phyloP scores from a whole-genome alignment of 2,329 filamentous ascomycete genomes.

The Ilyonectria destructans region DNA sequence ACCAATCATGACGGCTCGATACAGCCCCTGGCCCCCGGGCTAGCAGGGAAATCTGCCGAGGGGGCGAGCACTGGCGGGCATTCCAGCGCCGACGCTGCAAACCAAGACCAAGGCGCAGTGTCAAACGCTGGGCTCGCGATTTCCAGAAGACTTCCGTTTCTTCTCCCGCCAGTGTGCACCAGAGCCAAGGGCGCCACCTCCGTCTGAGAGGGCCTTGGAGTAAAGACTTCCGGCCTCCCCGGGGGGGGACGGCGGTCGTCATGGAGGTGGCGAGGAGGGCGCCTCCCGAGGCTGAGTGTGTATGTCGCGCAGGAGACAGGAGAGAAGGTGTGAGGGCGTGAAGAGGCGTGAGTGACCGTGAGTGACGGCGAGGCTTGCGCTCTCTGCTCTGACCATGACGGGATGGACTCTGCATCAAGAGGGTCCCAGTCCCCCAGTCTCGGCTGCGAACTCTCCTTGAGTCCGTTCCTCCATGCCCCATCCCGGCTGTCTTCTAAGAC shows the following conservation, averaged over 20 bases:
- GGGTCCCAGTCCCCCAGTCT: slow-evolving; percentile 21
- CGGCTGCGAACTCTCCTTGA: slow-evolving; percentile 40
- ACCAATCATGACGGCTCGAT: slow-evolving; percentile 54
- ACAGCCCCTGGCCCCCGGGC: slow-evolving; percentile 45
- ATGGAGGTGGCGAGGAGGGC: slow-evolving; percentile 21
- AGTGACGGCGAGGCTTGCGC: neutral
- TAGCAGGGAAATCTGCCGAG: slow-evolving; percentile 49
- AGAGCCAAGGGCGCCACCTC: slow-evolving; percentile 25
- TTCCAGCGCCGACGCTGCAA: slow-evolving; percentile 40
- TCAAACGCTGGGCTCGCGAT: slow-evolving; percentile 34
- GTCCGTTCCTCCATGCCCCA: slow-evolving; percentile 30
- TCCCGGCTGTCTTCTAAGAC: slow-evolving; percentile 37
- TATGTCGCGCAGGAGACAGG: neutral
- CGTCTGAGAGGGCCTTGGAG: neutral
- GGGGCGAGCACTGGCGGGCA: slow-evolving; percentile 42
- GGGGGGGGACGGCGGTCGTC: neutral
- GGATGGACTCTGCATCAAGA: slow-evolving; percentile 28
- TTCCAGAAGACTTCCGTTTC: slow-evolving; percentile 52
- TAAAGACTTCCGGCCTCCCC: slow-evolving; percentile 5
- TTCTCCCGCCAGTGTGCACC: slow-evolving; percentile 30
- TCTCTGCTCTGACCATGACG: slow-evolving; percentile 9
- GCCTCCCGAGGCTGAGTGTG: slow-evolving; percentile 6
- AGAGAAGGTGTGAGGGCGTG: neutral
- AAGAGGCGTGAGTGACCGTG: neutral
- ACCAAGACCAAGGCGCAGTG: slow-evolving; percentile 24